phyloP scores from a whole-genome alignment of 257 asterid genomes.

The Cinchona pubescens region DNA sequence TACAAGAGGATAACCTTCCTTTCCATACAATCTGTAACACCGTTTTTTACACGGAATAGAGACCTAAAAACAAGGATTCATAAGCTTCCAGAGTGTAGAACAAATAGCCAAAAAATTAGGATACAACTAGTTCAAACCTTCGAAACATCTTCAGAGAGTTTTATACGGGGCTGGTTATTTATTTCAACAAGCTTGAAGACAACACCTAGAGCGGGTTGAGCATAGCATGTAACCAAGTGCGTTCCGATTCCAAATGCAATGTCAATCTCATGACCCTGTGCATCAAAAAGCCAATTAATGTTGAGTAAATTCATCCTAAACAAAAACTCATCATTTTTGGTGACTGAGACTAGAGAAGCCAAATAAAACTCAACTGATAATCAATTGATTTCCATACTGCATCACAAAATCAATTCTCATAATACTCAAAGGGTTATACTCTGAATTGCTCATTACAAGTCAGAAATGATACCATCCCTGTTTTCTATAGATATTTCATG shows the following conservation, averaged over 20 bases:
- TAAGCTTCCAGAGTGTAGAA: constrained; percentile 13
- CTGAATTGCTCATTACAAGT: not conserved
- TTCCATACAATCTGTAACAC: constrained; percentile 84
- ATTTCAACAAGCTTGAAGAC: constrained; percentile 96
- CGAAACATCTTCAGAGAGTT: constrained; percentile 94
- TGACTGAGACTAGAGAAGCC: not conserved
- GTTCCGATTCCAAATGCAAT: constrained; percentile 95
- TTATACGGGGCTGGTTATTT: constrained; percentile 91
- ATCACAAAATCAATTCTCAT: not conserved
- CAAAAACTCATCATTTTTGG: not conserved
- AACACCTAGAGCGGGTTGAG: constrained; percentile 94
- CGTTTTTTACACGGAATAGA: constrained; percentile 98
- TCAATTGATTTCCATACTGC: constrained; percentile 2
- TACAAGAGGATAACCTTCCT: constrained; percentile 90
- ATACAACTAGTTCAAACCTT: constrained; percentile 54
- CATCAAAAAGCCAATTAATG: constrained; percentile 14
- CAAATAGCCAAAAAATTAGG: constrained; percentile 8
- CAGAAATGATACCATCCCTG: not conserved
- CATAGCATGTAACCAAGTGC: constrained; percentile 95
- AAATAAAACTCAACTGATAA: not conserved
- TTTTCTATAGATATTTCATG: not conserved
- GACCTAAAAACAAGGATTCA: constrained; percentile 51
- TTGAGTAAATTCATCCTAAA: not conserved
- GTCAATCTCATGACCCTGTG: constrained; percentile 94
- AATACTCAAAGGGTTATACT: not conserved